A percentile compares a stretch with the other conserved stretches of the same genome.
Conservation (phyloP, 2,329 filamentous ascomycete genomes). For the Aspergillus tubingensis region DNA sequence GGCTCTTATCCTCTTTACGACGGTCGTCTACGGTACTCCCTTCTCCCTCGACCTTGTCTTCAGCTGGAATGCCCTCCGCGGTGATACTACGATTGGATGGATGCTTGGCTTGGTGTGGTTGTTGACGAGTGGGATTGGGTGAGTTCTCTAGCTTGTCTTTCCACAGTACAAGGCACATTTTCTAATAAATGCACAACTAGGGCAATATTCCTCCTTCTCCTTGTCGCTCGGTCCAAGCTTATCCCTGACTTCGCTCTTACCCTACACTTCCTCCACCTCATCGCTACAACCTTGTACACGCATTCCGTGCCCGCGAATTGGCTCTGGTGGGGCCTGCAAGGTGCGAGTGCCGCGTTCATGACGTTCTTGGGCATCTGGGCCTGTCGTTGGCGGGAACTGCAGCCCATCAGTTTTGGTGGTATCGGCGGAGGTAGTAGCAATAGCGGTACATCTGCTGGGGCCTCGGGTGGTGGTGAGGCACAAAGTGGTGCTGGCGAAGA, state of each 20-base stretch:
- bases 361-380: conserved; percentile 79
- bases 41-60: conserved; percentile 62
- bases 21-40: conserved; percentile 63
- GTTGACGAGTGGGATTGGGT: conserved; percentile 66
- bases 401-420: conserved; percentile 81
- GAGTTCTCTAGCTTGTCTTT: conserved; percentile 30
- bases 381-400: conserved; percentile 85
- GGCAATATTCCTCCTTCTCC: conserved; percentile 76
- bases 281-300: conserved; percentile 77
- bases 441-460: conserved; percentile 19
- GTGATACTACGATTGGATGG: conserved; percentile 71
- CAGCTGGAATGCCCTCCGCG: conserved; percentile 64
- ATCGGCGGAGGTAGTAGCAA: conserved; percentile 53
- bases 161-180: background rate
- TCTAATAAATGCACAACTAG: conserved; percentile 35
- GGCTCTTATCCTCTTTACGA: conserved; percentile 67
- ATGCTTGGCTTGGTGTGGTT: conserved; percentile 69
- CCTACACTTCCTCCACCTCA: conserved; percentile 78
- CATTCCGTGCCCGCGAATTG: conserved; percentile 72
- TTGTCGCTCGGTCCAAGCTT: conserved; percentile 87
- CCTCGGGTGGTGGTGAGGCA: conserved; percentile 12
- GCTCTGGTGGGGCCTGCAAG: conserved; percentile 82
- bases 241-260: conserved; percentile 93
- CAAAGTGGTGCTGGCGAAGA: conserved; percentile 20
- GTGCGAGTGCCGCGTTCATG: conserved; percentile 64